A percentile compares a stretch with the other conserved stretches of the same genome.
These are phyloP conservation scores for Infundibulicybe gibba DNA, from an alignment of 768 basidiomycete genomes.

Conservation along the genomic window DNA sequence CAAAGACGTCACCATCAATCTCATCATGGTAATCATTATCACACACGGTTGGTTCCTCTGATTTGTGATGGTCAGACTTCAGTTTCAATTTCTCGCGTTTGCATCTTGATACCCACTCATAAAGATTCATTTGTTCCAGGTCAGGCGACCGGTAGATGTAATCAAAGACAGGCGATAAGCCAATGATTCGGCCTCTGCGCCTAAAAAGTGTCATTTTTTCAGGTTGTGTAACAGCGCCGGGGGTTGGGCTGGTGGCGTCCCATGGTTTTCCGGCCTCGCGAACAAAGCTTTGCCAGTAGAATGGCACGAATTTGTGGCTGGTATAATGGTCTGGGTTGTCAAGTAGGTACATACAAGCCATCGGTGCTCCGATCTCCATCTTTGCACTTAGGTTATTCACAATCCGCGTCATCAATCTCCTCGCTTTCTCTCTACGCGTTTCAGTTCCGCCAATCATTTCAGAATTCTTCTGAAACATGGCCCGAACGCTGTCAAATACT, in stretches of 20 bases:
- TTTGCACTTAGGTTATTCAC: conserved; percentile 23
- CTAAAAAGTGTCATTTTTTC: conserved; percentile 10
- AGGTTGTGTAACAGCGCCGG: not conserved
- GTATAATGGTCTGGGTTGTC: conserved; percentile 30
- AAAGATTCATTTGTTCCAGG: no score
- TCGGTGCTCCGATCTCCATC: conserved; percentile 27
- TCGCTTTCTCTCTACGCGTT: conserved; percentile 6
- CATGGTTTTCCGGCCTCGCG: conserved; percentile 1
- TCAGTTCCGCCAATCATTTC: conserved; percentile 12
- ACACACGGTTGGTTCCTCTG: no score
- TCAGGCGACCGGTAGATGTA: no score
- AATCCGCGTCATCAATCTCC: conserved; percentile 19
- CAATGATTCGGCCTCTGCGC: no score
- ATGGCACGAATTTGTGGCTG: conserved; percentile 19
- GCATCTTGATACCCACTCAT: no score
- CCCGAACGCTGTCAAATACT: conserved; percentile 23
- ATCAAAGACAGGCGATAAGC: no score
- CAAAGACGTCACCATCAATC: no score
- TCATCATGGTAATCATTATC: no score
- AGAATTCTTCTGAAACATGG: conserved; percentile 16
- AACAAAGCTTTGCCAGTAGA: conserved; percentile 20
- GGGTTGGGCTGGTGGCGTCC: not conserved
- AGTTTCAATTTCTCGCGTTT: no score
- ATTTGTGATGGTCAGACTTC: no score
- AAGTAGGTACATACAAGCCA: conserved; percentile 25